Conservation (phyloP, 2,329 filamentous ascomycete genomes). For the Gremmenia infestans region DNA sequence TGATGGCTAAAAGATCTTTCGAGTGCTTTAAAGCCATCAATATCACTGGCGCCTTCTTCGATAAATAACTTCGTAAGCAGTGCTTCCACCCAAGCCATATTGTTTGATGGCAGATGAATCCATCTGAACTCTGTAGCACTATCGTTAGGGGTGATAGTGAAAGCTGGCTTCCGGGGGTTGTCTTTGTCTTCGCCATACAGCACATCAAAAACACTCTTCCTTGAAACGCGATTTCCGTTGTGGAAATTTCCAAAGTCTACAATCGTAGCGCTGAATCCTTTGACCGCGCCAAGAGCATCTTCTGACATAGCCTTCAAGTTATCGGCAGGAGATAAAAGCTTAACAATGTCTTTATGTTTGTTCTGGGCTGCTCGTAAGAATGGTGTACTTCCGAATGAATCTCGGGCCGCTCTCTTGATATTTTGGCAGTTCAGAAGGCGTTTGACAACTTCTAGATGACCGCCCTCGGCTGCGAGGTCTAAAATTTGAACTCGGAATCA, state of each 20-base stretch:
- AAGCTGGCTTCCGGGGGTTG: constrained; percentile 21
- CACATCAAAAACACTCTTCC: constrained; percentile 19
- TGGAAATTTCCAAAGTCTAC: constrained; percentile 24
- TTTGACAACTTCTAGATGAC: constrained; percentile 20
- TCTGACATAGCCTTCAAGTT: constrained; percentile 19
- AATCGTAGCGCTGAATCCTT: constrained; percentile 25
- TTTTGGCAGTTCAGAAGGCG: constrained; percentile 14
- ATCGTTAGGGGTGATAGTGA: constrained; percentile 19
- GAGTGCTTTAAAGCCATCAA: constrained; percentile 26
- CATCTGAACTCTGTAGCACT: constrained; percentile 23
- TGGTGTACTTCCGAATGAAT: constrained; percentile 25
- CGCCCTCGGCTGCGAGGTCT: constrained; percentile 19
- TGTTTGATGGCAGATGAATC: constrained; percentile 27
- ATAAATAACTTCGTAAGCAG: constrained; percentile 25
- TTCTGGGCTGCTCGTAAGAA: constrained; percentile 23
- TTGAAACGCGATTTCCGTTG: constrained; percentile 20
- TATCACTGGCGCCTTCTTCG: constrained; percentile 23
- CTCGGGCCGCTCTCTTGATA: constrained; percentile 19
- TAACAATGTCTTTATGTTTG: constrained; percentile 22
- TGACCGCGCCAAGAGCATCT: constrained; percentile 24
- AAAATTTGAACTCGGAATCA: background rate
- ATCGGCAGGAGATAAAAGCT: constrained; percentile 22
- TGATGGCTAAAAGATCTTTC: constrained; percentile 25
- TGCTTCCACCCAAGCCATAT: constrained; percentile 27
- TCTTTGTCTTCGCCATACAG: constrained; percentile 21